Conservation (phyloP, 768 basidiomycete genomes). For the Harrya chromipes region DNA sequence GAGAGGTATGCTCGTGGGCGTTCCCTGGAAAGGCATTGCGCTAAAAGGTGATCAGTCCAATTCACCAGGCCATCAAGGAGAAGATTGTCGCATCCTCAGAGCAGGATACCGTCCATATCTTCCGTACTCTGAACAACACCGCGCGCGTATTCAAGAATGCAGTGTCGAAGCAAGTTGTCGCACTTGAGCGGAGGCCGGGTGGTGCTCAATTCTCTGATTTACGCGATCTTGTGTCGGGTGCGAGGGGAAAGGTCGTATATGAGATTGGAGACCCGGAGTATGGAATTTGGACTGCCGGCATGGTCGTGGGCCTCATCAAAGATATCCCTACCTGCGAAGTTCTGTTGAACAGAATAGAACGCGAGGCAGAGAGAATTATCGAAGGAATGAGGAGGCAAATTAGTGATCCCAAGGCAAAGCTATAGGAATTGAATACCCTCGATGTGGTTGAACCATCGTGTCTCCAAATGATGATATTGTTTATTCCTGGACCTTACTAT, state of each 20-base stretch:
- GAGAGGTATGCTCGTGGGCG: constrained; percentile 53
- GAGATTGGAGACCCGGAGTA: constrained; percentile 82
- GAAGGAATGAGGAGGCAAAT: constrained; percentile 37
- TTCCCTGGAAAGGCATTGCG: neutral
- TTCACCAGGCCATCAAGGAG: constrained; percentile 88
- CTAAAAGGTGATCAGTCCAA: constrained; percentile 50
- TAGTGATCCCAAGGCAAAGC: constrained; percentile 15
- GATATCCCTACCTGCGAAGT: constrained; percentile 83
- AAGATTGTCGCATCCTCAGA: constrained; percentile 84
- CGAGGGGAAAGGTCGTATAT: constrained; percentile 69
- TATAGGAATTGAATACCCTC: constrained; percentile 15
- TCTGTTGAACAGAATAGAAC: constrained; percentile 65
- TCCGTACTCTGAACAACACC: constrained; percentile 82
- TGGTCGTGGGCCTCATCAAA: constrained; percentile 67
- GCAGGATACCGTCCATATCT: constrained; percentile 84
- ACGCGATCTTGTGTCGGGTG: constrained; percentile 71
- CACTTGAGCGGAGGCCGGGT: constrained; percentile 73
- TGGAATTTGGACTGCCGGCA: constrained; percentile 81
- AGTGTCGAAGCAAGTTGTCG: constrained; percentile 81
- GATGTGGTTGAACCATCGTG: no score
- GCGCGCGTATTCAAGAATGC: constrained; percentile 86
- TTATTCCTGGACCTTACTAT: no score
- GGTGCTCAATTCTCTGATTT: constrained; percentile 89
- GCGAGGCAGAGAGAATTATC: constrained; percentile 70
- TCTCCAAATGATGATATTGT: no score